A percentile compares a stretch with the other conserved stretches of the same genome.
Evolutionary conservation across 768 basidiomycete species (phyloP).

Genomic region (Plicaturopsis crispa): DNA sequence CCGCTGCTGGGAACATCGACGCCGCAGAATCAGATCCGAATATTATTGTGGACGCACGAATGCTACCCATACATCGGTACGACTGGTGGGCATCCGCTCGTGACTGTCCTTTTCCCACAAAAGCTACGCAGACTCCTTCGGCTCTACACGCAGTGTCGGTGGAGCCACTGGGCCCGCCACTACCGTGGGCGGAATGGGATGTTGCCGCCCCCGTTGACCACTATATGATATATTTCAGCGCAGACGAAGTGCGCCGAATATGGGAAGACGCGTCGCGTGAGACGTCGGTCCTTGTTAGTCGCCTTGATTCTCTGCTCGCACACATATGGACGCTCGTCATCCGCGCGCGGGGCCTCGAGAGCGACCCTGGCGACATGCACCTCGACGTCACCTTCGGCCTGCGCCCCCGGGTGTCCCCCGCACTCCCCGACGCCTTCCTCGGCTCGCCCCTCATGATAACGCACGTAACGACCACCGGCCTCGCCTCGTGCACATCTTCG

Average conservation of each 20-base stretch:
- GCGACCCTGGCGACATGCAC: too few species aligned
- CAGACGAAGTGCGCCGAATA: constrained; percentile 21
- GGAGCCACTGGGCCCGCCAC: constrained; percentile 10
- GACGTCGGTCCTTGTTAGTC: constrained; percentile 15
- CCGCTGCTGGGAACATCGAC: constrained; percentile 24
- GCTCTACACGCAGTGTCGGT: constrained; percentile 3
- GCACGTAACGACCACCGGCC: constrained; percentile 17
- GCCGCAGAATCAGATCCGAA: constrained; percentile 11
- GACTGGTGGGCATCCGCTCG: constrained; percentile 23
- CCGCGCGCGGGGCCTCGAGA: constrained; percentile 22
- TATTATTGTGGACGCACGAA: constrained; percentile 13
- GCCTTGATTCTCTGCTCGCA: constrained; percentile 27
- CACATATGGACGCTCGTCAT: constrained; percentile 27
- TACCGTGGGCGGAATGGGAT: constrained; percentile 24
- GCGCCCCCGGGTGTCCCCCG: constrained; percentile 16
- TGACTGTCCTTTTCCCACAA: constrained; percentile 13
- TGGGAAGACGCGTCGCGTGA: constrained; percentile 18
- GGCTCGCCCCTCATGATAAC: constrained; percentile 25
- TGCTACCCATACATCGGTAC: constrained; percentile 20
- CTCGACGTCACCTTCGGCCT: constrained; percentile 19
- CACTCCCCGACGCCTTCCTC: constrained; percentile 18
- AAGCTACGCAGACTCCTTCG: constrained; percentile 13
- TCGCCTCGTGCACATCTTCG: too few species aligned
- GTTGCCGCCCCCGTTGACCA: constrained; percentile 15
- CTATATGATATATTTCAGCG: constrained; percentile 17